These are phyloP conservation scores for Rubia tinctorum DNA, from an alignment of 305 asterid genomes.

Conservation along the genomic window DNA sequence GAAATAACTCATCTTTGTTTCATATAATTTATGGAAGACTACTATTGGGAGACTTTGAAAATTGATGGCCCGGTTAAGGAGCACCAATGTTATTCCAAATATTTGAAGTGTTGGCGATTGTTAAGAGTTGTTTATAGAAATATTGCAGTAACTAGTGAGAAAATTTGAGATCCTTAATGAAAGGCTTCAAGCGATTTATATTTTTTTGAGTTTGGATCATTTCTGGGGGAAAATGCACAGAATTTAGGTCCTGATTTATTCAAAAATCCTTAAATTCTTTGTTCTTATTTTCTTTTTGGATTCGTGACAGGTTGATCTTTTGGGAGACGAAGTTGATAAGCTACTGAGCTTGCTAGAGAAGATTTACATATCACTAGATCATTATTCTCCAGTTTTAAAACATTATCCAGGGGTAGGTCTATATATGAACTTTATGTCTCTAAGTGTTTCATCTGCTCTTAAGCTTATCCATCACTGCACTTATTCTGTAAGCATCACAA, in stretches of 20 bases:
- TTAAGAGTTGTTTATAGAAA: background rate
- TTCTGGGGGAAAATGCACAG: too few relatives aligned
- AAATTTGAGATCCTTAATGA: background rate
- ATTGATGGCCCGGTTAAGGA: background rate
- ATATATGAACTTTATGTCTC: background rate
- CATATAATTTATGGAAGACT: background rate
- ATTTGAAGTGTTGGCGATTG: background rate
- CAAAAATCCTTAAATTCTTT: constrained; percentile 3
- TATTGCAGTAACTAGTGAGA: background rate
- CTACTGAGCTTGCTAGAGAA: constrained; percentile 66
- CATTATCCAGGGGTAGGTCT: constrained; percentile 91
- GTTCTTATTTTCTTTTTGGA: background rate
- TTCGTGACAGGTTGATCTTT: constrained; percentile 78
- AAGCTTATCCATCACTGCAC: background rate
- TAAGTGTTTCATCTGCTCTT: background rate
- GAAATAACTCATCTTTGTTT: background rate
- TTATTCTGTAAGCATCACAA: background rate
- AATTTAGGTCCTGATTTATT: background rate
- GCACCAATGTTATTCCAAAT: background rate
- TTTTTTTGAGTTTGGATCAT: background rate
- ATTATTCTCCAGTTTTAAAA: constrained; percentile 81
- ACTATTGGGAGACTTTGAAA: background rate
- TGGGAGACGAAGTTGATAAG: constrained; percentile 92
- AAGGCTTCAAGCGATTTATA: background rate
- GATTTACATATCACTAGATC: constrained; percentile 78